Evolutionary conservation across 1,284 basidiomycete species (phyloP).

Genomic region (Fomitiporia mediterranea): DNA sequence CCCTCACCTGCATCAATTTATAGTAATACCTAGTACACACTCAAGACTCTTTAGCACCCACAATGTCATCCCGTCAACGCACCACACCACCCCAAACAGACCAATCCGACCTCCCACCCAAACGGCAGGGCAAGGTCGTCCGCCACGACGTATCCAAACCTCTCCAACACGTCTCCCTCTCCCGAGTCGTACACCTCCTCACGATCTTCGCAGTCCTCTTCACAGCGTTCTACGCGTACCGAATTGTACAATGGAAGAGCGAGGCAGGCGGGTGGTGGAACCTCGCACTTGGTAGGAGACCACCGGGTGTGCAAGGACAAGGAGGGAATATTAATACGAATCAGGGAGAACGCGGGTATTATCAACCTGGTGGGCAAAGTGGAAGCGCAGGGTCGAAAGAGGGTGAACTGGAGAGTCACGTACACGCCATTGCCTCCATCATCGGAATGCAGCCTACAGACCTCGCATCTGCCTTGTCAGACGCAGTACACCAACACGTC

Average conservation of each 20-base stretch:
- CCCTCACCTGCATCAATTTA: too few relatives aligned
- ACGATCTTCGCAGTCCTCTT: constrained; percentile 40
- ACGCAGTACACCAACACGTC: constrained; percentile 49
- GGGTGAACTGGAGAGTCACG: constrained; percentile 45
- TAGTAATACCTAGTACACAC: too few relatives aligned
- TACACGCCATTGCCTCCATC: constrained; percentile 53
- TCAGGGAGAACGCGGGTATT: constrained; percentile 1
- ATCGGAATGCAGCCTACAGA: constrained; percentile 57
- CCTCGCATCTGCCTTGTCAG: constrained; percentile 57
- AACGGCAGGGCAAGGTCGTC: constrained; percentile 30
- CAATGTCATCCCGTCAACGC: neutral
- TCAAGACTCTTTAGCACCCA: too few relatives aligned
- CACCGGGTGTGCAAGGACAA: constrained; percentile 25
- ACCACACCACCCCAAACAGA: too few relatives aligned
- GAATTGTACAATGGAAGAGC: constrained; percentile 45
- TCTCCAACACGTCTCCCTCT: constrained; percentile 29
- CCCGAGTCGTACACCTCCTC: constrained; percentile 47
- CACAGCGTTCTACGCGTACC: constrained; percentile 46
- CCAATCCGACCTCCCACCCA: constrained; percentile 28
- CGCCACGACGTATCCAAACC: constrained; percentile 32
- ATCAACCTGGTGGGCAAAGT: constrained; percentile 7
- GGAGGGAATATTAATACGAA: constrained; percentile 1
- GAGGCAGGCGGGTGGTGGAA: constrained; percentile 60
- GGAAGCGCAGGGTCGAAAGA: constrained; percentile 19
- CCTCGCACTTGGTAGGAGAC: constrained; percentile 39